These are phyloP conservation scores for Paramyrothecium sp. DNA, from an alignment of 2,329 filamentous ascomycete genomes.

Conservation along the genomic window DNA sequence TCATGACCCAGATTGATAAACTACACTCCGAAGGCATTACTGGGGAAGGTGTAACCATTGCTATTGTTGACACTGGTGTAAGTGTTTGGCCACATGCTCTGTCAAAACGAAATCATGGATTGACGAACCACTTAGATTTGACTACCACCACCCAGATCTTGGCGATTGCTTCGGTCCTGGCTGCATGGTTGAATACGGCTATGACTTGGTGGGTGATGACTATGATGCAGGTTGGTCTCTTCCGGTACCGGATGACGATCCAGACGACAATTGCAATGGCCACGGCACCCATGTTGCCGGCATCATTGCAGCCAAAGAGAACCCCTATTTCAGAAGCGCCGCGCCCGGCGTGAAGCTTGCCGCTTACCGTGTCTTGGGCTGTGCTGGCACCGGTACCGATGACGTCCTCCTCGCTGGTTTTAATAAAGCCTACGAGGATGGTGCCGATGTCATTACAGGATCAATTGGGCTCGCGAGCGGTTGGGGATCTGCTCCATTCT, in stretches of 20 bases:
- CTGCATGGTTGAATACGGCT: slow-evolving; percentile 54
- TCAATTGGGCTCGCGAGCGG: slow-evolving; percentile 35
- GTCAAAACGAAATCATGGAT: neutral
- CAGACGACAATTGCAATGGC: slow-evolving; percentile 46
- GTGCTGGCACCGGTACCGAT: slow-evolving; percentile 36
- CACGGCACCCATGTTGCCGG: slow-evolving; percentile 62
- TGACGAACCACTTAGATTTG: slow-evolving; percentile 34
- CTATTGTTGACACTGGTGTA: slow-evolving; percentile 50
- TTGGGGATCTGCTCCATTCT: neutral
- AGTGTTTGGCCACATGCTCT: slow-evolving; percentile 14
- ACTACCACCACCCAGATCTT: slow-evolving; percentile 59
- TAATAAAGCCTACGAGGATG: slow-evolving; percentile 54
- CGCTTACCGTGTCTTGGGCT: slow-evolving; percentile 54
- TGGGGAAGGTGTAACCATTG: slow-evolving; percentile 48
- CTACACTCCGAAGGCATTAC: slow-evolving; percentile 41
- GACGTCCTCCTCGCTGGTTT: slow-evolving; percentile 56
- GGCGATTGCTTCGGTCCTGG: slow-evolving; percentile 60
- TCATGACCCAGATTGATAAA: slow-evolving; percentile 52
- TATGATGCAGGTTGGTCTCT: neutral
- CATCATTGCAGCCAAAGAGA: slow-evolving; percentile 54
- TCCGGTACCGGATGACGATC: slow-evolving; percentile 43
- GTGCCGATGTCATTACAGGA: slow-evolving; percentile 50
- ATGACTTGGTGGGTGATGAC: slow-evolving; percentile 13
- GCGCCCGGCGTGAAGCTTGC: slow-evolving; percentile 53
- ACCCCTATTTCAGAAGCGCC: slow-evolving; percentile 51